Evolutionary conservation across 768 basidiomycete genomes (phyloP).

Genomic region (Mycena olivaceomarginata): DNA sequence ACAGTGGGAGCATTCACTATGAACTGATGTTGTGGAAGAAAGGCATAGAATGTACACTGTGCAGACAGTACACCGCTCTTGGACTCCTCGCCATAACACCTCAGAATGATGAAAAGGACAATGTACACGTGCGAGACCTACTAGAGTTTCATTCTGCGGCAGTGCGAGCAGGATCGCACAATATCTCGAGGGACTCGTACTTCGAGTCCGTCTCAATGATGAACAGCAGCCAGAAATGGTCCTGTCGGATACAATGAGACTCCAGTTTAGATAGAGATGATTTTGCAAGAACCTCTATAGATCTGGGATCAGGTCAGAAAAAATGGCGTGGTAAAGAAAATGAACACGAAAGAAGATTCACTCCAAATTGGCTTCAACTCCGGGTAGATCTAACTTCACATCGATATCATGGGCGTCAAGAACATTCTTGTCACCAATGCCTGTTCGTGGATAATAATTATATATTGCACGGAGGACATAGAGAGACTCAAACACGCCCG

Average conservation of each 20-base stretch:
- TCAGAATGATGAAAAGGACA: background rate
- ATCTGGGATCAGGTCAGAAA: background rate
- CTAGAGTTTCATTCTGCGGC: slow-evolving; percentile 20
- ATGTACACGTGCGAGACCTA: background rate
- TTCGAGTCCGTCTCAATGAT: slow-evolving; percentile 10
- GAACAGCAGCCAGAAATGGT: slow-evolving; percentile 13
- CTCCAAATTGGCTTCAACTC: slow-evolving; percentile 67
- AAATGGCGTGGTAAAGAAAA: background rate
- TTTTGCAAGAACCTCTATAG: background rate
- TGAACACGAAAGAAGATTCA: slow-evolving; percentile 56
- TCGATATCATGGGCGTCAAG: slow-evolving; percentile 49
- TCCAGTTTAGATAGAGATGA: background rate
- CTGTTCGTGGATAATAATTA: background rate
- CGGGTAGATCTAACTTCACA: slow-evolving; percentile 58
- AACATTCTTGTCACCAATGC: slow-evolving; percentile 13
- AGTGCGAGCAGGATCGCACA: slow-evolving; percentile 1
- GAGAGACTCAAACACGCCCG: slow-evolving; percentile 36
- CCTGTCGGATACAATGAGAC: background rate
- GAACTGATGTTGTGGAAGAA: background rate
- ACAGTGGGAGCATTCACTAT: background rate
- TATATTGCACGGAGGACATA: too few species aligned
- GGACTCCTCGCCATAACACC: background rate
- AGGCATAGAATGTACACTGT: background rate
- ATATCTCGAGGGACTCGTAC: slow-evolving; percentile 33
- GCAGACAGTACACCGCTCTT: slow-evolving; percentile 5